Evolutionary conservation across 306 rosid genomes (phyloP), one percentile per base, ranked within the genome.

Genomic region (Vigna angularis): DNA sequence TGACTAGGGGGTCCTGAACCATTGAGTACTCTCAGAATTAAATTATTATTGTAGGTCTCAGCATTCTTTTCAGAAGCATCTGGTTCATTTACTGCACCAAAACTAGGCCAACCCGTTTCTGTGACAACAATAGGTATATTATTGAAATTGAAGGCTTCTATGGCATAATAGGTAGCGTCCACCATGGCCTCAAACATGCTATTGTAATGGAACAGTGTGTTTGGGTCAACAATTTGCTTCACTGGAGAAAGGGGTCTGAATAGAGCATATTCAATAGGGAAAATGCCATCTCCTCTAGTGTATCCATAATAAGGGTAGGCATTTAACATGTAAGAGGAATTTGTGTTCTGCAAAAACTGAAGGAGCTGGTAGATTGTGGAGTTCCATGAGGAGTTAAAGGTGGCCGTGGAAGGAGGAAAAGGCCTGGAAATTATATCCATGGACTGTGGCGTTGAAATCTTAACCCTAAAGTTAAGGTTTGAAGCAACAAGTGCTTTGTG

Each of bases 111-210:
- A 17, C 98, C 98, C 22, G 93, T 78, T 88, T 92, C 98, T 0
- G 97, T 90, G 53, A 94, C 94, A 70, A 92, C 84, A 61, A 94
- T 40, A 0, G 97, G 90, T 79, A 92, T 92, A 44, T 87, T 78
- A 32, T 93, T 74, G 81, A 92, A 90, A 65, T 88, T 91, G 72
- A 93, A 79, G 26, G 88, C 96, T 0, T 86, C 89, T 3, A 92
- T 90, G 5, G 97, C 90, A 81, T 89, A 92, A 71, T 92, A 94
- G 56, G 94, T 75, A 51, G 98, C 97, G 71, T 94, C 98, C 67
- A 92, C 97, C 97, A 90, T 90, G 18, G 98, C 94, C 82, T 94
- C 98, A 84, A 92, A 92, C 97, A 94, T 94, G 75, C 97, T 92
- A 56, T 69, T 87, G 79, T 92, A 94, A 42, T 86, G 94, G 72